Percentiles rank a stretch among this genome's conserved stretches.
Evolutionary conservation across 352 stramenopile genomes (phyloP).

Genomic region (Phytophthora citricola): DNA sequence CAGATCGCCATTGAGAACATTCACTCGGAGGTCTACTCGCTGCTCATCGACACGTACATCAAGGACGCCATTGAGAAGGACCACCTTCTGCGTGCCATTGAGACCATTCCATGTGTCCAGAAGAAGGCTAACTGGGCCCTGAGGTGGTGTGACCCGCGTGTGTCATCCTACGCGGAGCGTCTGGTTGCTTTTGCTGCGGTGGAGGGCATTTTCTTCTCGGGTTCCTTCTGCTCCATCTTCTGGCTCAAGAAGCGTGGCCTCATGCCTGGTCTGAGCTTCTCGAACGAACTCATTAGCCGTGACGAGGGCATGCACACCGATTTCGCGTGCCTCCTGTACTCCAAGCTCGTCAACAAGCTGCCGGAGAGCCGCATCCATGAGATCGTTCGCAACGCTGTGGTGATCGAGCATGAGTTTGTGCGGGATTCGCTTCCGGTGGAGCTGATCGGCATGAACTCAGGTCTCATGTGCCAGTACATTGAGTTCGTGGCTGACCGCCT

Average conservation of each 20-base stretch:
- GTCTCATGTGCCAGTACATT: constrained; percentile 99
- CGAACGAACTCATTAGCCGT: constrained; percentile 98
- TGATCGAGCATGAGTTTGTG: constrained; percentile 99
- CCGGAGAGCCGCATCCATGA: constrained; percentile 90
- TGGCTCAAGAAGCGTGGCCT: constrained; percentile 99
- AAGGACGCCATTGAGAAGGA: constrained; percentile 95
- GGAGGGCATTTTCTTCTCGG: constrained; percentile 99
- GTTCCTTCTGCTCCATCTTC: constrained; percentile 99
- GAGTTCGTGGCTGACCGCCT: constrained; percentile 98
- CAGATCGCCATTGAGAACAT: constrained; percentile 99
- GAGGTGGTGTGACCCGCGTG: constrained; percentile 94
- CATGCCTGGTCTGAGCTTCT: constrained; percentile 99
- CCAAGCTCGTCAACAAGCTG: constrained; percentile 98
- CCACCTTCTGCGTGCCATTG: constrained; percentile 96
- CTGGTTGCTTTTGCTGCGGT: constrained; percentile 98
- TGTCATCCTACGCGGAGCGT: constrained; percentile 96
- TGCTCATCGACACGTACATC: constrained; percentile 99
- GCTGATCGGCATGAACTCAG: constrained; percentile 99
- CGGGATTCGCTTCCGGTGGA: constrained; percentile 97
- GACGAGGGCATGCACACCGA: constrained; percentile 99
- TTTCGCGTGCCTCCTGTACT: constrained; percentile 99
- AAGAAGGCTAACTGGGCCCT: constrained; percentile 98
- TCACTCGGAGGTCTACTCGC: constrained; percentile 99
- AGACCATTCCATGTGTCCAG: constrained; percentile 97
- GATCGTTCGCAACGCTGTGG: constrained; percentile 96